Conservation (phyloP, 768 basidiomycete species). For the Tylopilus subfusipes region DNA sequence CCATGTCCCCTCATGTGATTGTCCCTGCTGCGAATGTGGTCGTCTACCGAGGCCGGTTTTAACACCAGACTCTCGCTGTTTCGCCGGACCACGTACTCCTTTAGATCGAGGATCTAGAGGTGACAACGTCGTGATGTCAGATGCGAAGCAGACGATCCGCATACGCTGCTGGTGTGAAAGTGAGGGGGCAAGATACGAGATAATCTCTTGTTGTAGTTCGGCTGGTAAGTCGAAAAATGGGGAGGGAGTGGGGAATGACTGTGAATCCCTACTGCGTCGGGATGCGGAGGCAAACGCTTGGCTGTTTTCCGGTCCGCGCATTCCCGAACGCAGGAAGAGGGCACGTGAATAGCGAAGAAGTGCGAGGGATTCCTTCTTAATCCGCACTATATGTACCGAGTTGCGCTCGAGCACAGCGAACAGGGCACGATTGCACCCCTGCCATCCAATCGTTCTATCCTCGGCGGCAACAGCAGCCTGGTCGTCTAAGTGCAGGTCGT, state of each 20-base stretch:
- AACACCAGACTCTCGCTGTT: conserved; percentile 1
- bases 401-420: conserved; percentile 43
- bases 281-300: conserved; percentile 3
- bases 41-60: conserved; percentile 8
- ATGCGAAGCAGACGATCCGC: conserved; percentile 51
- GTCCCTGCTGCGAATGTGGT: conserved; percentile 3
- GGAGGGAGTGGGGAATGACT: conserved; percentile 7
- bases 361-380: conserved; percentile 44
- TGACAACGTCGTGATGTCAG: conserved; percentile 45
- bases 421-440: conserved; percentile 33
- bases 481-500: conserved; percentile 38
- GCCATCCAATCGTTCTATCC: conserved; percentile 27
- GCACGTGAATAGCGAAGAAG: conserved; percentile 50
- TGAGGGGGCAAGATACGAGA: conserved; percentile 54
- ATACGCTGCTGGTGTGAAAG: conserved; percentile 55
- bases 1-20: conserved; percentile 32
- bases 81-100: conserved; percentile 2
- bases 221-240: conserved; percentile 46
- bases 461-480: conserved; percentile 24
- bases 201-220: conserved; percentile 55
- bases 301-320: neutral
- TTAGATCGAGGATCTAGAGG: conserved; percentile 24
- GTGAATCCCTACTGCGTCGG: conserved; percentile 3
- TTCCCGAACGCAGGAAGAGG: conserved; percentile 41
- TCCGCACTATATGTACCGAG: conserved; percentile 33